Evolutionary conservation across 768 basidiomycete species (phyloP).

Genomic region (Tylopilus vinaceipallidus): DNA sequence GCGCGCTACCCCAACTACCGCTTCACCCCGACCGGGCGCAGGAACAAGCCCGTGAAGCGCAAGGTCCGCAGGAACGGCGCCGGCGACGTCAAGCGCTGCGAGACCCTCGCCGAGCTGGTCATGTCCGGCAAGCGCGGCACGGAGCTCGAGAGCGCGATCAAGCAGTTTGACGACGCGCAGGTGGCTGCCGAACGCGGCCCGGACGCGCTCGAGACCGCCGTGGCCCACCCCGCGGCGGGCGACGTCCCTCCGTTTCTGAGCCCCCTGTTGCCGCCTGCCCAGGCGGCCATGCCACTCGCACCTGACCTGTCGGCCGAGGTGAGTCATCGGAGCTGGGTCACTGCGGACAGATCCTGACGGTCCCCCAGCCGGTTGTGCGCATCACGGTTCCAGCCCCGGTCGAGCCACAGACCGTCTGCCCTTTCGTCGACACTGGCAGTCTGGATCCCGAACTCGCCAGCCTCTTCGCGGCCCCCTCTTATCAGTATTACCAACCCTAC

Average conservation of each 20-base stretch:
- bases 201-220: background rate
- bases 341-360: conserved; percentile 1
- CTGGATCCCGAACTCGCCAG: background rate
- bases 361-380: conserved; percentile 3
- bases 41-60: conserved; percentile 45
- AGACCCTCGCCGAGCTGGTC: conserved; percentile 48
- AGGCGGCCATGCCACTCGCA: background rate
- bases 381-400: no score
- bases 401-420: conserved; percentile 1
- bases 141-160: conserved; percentile 46
- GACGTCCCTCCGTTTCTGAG: conserved; percentile 27
- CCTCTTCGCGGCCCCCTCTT: conserved; percentile 1
- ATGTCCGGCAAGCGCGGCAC: conserved; percentile 49
- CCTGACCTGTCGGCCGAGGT: conserved; percentile 9
- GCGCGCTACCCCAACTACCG: conserved; percentile 53
- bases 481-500: conserved; percentile 7
- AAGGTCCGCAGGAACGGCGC: conserved; percentile 51
- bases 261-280: conserved; percentile 30
- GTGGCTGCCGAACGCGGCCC: background rate
- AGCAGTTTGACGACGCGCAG: conserved; percentile 26
- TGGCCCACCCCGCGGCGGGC: background rate
- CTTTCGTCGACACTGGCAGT: background rate
- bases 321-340: background rate
- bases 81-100: conserved; percentile 48
- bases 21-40: conserved; percentile 46